Conservation (phyloP, 2,329 filamentous ascomycete genomes). For the Sporothrix humicola region DNA sequence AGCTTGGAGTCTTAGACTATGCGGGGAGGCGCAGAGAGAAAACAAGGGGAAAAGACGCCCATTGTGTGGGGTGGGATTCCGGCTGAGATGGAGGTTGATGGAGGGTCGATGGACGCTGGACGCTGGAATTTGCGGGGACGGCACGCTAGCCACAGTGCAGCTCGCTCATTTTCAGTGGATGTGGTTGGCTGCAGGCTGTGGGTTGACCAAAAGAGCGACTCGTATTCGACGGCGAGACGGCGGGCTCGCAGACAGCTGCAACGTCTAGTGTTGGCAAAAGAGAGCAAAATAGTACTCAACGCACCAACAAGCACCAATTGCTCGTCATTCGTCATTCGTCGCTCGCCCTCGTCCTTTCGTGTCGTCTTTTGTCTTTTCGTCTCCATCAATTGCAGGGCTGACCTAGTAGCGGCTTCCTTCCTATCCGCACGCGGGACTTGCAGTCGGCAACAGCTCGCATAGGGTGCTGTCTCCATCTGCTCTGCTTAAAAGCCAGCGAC, state of each 20-base stretch:
- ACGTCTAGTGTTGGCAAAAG: background rate
- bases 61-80: background rate
- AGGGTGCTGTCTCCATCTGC: background rate
- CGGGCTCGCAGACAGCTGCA: background rate
- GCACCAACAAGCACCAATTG: background rate
- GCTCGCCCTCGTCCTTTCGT: background rate
- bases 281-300: background rate
- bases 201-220: constrained; percentile 3
- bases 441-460: background rate
- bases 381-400: background rate
- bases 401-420: background rate
- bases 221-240: constrained; percentile 6
- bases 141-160: background rate
- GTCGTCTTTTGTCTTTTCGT: background rate
- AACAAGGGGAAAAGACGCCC: too few species aligned
- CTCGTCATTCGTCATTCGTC: too few species aligned
- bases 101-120: too few species aligned
- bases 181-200: background rate
- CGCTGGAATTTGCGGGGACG: constrained; percentile 5
- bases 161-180: background rate
- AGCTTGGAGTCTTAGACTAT: background rate
- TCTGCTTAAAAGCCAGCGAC: background rate
- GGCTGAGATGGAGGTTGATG: background rate
- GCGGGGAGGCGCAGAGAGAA: background rate
- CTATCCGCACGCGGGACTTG: constrained; percentile 4